These are phyloP conservation scores for Apiospora arundinis DNA, from an alignment of 2,329 filamentous ascomycete genomes.

Conservation along the genomic window DNA sequence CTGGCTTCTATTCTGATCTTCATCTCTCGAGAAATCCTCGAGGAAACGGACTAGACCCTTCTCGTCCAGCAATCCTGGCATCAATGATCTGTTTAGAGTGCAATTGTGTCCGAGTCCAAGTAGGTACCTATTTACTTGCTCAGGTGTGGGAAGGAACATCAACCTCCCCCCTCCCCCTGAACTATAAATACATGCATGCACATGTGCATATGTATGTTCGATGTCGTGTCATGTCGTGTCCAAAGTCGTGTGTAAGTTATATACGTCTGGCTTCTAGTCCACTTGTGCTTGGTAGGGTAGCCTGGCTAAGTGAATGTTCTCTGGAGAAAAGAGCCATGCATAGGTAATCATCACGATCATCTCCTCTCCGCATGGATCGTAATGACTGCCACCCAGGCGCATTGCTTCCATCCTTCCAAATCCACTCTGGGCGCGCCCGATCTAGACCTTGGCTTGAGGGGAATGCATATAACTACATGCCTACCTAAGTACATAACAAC, in stretches of 20 bases:
- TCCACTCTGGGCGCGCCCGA: not conserved
- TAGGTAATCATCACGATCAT: not conserved
- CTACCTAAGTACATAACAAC: no score
- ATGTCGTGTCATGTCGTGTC: not conserved
- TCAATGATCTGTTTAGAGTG: not conserved
- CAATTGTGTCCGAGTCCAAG: not conserved
- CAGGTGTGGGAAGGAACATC: not conserved
- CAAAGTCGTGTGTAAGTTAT: not conserved
- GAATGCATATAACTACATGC: not conserved
- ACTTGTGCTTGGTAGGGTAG: not conserved
- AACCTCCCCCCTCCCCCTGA: not conserved
- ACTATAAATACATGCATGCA: conserved; percentile 5
- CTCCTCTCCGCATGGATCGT: not conserved
- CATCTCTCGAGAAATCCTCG: not conserved
- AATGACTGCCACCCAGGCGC: not conserved
- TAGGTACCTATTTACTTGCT: not conserved
- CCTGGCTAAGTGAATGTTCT: not conserved
- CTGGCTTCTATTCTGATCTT: not conserved
- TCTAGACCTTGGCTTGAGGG: not conserved
- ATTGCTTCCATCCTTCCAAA: not conserved
- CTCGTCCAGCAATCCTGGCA: not conserved
- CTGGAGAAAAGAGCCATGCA: no score
- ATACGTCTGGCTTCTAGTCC: not conserved
- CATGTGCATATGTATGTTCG: not conserved
- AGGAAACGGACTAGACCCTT: not conserved